Evolutionary conservation across 106 monocot genomes (phyloP).

Genomic region (Dendrobium chrysotoxum): DNA sequence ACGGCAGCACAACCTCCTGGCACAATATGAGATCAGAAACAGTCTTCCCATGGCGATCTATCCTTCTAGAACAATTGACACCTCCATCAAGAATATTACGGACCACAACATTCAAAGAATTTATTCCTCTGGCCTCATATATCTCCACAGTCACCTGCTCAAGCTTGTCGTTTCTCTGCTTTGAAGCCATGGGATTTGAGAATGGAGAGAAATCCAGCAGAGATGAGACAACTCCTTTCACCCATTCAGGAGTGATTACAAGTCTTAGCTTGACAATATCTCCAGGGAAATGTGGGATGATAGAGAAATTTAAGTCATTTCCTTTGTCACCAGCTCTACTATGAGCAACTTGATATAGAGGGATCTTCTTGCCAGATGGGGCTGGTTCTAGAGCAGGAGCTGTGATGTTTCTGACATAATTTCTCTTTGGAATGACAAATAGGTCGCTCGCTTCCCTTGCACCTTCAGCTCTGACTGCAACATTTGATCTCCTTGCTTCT

Average conservation of each 20-base stretch:
- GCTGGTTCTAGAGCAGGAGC: slow-evolving; percentile 15
- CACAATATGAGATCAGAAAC: slow-evolving; percentile 81
- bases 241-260: slow-evolving; percentile 76
- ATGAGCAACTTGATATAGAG: slow-evolving; percentile 83
- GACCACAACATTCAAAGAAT: slow-evolving; percentile 80
- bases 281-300: slow-evolving; percentile 69
- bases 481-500: slow-evolving; percentile 24
- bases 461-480: background rate
- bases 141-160: slow-evolving; percentile 59
- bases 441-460: slow-evolving; percentile 1
- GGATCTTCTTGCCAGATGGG: slow-evolving; percentile 46
- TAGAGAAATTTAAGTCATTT: slow-evolving; percentile 89
- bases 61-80: slow-evolving; percentile 90
- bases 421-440: slow-evolving; percentile 1
- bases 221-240: slow-evolving; percentile 43
- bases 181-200: slow-evolving; percentile 12
- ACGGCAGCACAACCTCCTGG: slow-evolving; percentile 67
- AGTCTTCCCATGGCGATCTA: slow-evolving; percentile 93
- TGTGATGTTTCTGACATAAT: background rate
- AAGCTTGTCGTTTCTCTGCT: slow-evolving; percentile 17
- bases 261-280: slow-evolving; percentile 58
- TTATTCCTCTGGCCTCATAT: slow-evolving; percentile 72
- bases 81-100: slow-evolving; percentile 90
- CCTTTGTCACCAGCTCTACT: slow-evolving; percentile 91
- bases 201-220: slow-evolving; percentile 42